phyloP scores from a whole-genome alignment of 1,139 yeast species.

The Candida sanyaensis region DNA sequence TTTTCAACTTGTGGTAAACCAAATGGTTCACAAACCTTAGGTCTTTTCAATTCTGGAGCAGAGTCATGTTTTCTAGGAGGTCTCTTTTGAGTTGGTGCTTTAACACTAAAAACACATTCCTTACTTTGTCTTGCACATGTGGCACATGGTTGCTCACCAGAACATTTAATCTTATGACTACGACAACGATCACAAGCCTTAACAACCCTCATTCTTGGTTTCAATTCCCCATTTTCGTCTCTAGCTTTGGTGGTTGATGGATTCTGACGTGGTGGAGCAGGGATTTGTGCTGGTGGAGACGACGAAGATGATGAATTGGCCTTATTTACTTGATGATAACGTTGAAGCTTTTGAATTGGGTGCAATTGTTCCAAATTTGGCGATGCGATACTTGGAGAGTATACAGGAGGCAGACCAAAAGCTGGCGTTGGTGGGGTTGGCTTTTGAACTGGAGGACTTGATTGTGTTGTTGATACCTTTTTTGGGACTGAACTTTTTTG shows the following conservation, averaged over 20 bases:
- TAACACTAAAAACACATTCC: slow-evolving; percentile 33
- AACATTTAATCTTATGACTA: slow-evolving; percentile 61
- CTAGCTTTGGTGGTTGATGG: neutral
- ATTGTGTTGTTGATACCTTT: too few relatives aligned
- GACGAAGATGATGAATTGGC: neutral
- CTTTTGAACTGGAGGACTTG: too few relatives aligned
- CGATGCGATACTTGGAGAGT: neutral
- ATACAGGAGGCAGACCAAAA: slow-evolving; percentile 1
- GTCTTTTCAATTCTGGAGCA: slow-evolving; percentile 8
- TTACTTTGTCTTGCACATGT: slow-evolving; percentile 48
- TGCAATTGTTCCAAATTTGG: neutral
- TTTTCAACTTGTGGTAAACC: slow-evolving; percentile 20
- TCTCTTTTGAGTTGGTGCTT: neutral
- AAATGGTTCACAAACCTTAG: slow-evolving; percentile 16
- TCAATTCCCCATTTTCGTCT: slow-evolving; percentile 1
- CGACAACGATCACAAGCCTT: slow-evolving; percentile 66
- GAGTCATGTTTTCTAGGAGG: neutral
- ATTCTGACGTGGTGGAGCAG: slow-evolving; percentile 1
- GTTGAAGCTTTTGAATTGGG: slow-evolving; percentile 6
- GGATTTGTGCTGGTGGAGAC: neutral
- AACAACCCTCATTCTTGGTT: slow-evolving; percentile 45
- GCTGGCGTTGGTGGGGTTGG: neutral
- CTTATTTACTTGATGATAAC: slow-evolving; percentile 3
- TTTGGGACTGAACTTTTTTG: too few relatives aligned
- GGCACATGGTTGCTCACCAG: slow-evolving; percentile 57